Conservation (phyloP, 148 eudicot species). For the Talinum fruticosum region DNA sequence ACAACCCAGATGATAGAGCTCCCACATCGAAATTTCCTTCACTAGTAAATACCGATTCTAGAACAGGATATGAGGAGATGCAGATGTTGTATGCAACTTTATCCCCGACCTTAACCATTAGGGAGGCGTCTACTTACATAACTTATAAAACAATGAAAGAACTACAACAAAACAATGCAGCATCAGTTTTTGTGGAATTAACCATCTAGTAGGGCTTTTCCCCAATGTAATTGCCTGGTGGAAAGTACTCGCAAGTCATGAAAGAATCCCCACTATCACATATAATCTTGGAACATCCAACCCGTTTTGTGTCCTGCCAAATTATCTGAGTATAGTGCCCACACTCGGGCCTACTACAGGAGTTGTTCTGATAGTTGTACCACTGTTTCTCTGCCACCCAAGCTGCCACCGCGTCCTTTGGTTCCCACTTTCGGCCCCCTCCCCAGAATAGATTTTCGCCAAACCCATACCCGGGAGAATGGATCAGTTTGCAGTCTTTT, state of each 20-base stretch:
- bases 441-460: constrained; percentile 33
- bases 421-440: constrained; percentile 12
- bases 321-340: constrained; percentile 29
- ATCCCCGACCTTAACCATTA: no score
- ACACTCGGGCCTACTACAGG: constrained; percentile 6
- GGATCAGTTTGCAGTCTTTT: constrained; percentile 25
- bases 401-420: constrained; percentile 21
- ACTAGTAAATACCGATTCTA: no score
- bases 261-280: constrained; percentile 27
- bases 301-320: constrained; percentile 20
- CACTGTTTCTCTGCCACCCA: constrained; percentile 36
- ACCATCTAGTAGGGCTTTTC: constrained; percentile 31
- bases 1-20: no score
- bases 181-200: no score
- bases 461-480: constrained; percentile 6
- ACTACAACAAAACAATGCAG: no score
- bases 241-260: constrained; percentile 30
- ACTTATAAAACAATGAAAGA: no score
- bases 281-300: constrained; percentile 27
- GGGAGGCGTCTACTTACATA: no score
- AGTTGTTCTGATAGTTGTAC: constrained; percentile 22
- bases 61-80: no score
- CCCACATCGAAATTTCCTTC: no score
- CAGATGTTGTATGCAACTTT: no score
- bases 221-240: constrained; percentile 28